Evolutionary conservation across 2,329 filamentous ascomycete genomes (phyloP).

Genomic region (Phialophora verrucosa): DNA sequence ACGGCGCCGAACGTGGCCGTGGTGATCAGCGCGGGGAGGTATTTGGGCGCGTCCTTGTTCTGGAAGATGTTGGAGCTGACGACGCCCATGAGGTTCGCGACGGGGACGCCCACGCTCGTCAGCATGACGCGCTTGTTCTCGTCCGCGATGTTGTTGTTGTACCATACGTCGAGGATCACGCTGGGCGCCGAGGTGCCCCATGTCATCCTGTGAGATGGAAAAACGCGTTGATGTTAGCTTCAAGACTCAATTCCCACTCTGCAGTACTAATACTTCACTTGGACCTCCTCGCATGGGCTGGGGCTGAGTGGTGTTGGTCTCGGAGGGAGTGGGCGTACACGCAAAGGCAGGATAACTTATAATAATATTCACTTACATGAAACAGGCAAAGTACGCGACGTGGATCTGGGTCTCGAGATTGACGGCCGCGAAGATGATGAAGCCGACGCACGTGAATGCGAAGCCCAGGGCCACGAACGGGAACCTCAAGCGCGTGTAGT

Average conservation of each 20-base stretch:
- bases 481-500: conserved; percentile 69
- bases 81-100: conserved; percentile 58
- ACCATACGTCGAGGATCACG: conserved; percentile 72
- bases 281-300: no score
- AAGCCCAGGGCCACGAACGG: conserved; percentile 78
- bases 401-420: conserved; percentile 64
- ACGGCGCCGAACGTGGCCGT: conserved; percentile 68
- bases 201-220: conserved; percentile 63
- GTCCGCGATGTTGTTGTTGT: conserved; percentile 63
- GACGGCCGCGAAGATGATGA: conserved; percentile 78
- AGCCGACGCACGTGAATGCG: conserved; percentile 74
- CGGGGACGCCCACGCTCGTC: conserved; percentile 55
- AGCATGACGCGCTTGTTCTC: conserved; percentile 58
- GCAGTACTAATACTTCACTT: no score
- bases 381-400: conserved; percentile 75
- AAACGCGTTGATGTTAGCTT: no score
- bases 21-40: conserved; percentile 69
- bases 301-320: no score
- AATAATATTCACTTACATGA: conserved; percentile 55
- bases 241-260: no score
- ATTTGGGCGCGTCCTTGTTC: conserved; percentile 67
- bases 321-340: no score
- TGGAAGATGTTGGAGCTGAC: conserved; percentile 67
- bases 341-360: no score
- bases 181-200: conserved; percentile 78